Base-by-base conservation (phyloP, 805 yeast genomes). In the Monosporozyma aerobia region DNA sequence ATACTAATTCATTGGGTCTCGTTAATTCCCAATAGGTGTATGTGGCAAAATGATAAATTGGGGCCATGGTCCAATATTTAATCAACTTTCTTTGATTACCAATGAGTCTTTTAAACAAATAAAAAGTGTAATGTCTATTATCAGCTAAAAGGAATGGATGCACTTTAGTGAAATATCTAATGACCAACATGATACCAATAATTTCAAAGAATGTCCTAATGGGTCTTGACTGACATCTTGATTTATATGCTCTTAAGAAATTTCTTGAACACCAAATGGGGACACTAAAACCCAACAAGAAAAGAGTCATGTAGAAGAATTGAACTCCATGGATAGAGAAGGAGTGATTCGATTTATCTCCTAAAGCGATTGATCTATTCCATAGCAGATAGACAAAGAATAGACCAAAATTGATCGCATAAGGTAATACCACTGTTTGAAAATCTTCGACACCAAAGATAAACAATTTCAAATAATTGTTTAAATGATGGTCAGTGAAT, bases 121-220 rank as follows among this genome's bases (percentile, higher is more conserved):
- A 94, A 66, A 94, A 94, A 0, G 96, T 82, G 65, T 82, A 89
- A 68, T 94, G 99, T 60, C 99, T 79, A 70, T 94, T 94, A 67
- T 94, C 99, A 0, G 98, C 95, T 45, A 92, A 74, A 41, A 94
- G 68, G 67, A 92, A 94, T 7, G 97, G 97, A 67, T 94, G 99
- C 2, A 82, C 83, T 2, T 84, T 72, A 0, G 97, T 87, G 65
- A 77, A 84, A 53, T 73, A 73, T 39, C 81, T 73, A 22, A 87
- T 75, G 2, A 79, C 62, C 19, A 74, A 57, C 56, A 70, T 69
- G 25, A 86, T 77, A 0, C 64, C 56, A 3, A 66, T 44, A 30
- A 69, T 56, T 51, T 69, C 74, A 16, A 71, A 44, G 2, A 63
- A 10, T 3, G 69, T 56, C 39, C 63, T 56, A 1, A 70, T n/a